A percentile compares a stretch with the other conserved stretches of the same genome.
phyloP scores from a whole-genome alignment of 176 grass and related monocot species.

The Aegilops umbellulata region DNA sequence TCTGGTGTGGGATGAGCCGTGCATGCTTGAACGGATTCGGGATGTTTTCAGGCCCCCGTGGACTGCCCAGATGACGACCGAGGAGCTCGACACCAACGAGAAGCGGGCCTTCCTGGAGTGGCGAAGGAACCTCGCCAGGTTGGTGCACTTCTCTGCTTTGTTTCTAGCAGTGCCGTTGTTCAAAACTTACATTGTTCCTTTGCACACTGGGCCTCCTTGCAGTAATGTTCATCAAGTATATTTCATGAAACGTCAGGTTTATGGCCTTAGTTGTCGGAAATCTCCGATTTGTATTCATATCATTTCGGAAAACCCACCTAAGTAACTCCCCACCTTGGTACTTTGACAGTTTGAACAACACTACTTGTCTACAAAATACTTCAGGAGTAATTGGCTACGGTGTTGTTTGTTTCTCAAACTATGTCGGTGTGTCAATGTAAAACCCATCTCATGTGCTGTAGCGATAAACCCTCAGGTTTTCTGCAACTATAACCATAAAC shows the following conservation, averaged over 20 bases:
- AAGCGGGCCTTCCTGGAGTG: conserved; percentile 70
- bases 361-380: neutral
- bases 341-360: neutral
- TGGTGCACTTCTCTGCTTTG: neutral
- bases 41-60: conserved; percentile 57
- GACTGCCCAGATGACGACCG: conserved; percentile 67
- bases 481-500: neutral
- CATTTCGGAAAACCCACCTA: neutral
- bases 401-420: neutral
- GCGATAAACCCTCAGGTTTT: neutral
- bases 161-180: neutral
- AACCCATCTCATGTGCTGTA: neutral
- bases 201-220: neutral
- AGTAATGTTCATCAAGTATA: neutral
- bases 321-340: neutral
- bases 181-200: neutral
- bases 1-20: neutral
- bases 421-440: neutral
- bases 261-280: neutral
- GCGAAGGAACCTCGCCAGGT: conserved; percentile 73
- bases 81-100: conserved; percentile 70
- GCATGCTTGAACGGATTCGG: neutral
- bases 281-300: neutral
- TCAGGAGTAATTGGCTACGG: neutral
- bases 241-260: neutral